Conservation (phyloP, 768 basidiomycete species). For the Suillus alpinus region DNA sequence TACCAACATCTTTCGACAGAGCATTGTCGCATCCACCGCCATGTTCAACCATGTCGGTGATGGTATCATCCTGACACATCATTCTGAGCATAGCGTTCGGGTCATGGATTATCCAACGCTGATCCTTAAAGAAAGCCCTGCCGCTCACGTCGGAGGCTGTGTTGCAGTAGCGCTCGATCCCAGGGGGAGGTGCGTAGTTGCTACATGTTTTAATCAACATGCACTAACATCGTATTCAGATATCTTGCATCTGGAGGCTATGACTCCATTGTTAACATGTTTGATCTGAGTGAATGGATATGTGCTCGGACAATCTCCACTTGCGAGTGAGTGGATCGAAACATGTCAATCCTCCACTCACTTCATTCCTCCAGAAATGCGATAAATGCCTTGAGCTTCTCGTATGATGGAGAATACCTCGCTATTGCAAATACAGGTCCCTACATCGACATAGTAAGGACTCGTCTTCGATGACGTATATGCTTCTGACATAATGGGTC, state of each 20-base stretch:
- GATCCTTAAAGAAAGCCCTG: constrained; percentile 53
- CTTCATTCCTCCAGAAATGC: constrained; percentile 46
- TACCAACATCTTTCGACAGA: constrained; percentile 25
- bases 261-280: constrained; percentile 82
- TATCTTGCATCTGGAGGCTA: constrained; percentile 79
- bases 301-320: constrained; percentile 71
- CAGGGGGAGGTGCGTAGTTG: constrained; percentile 54
- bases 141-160: constrained; percentile 82
- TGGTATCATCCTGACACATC: constrained; percentile 63
- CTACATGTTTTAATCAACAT: not conserved
- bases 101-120: constrained; percentile 70
- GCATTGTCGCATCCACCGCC: constrained; percentile 56
- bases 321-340: constrained; percentile 63
- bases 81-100: constrained; percentile 62
- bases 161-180: constrained; percentile 75
- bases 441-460: constrained; percentile 77
- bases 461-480: not conserved
- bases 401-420: constrained; percentile 79
- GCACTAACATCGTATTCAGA: constrained; percentile 30
- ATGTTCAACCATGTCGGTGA: constrained; percentile 78
- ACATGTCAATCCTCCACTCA: not conserved
- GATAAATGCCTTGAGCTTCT: constrained; percentile 75
- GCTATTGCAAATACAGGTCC: constrained; percentile 70
- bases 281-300: constrained; percentile 80
- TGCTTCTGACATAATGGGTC: not conserved